Conservation (phyloP, 768 basidiomycete genomes). For the Boletus rufocinnamomeus region DNA sequence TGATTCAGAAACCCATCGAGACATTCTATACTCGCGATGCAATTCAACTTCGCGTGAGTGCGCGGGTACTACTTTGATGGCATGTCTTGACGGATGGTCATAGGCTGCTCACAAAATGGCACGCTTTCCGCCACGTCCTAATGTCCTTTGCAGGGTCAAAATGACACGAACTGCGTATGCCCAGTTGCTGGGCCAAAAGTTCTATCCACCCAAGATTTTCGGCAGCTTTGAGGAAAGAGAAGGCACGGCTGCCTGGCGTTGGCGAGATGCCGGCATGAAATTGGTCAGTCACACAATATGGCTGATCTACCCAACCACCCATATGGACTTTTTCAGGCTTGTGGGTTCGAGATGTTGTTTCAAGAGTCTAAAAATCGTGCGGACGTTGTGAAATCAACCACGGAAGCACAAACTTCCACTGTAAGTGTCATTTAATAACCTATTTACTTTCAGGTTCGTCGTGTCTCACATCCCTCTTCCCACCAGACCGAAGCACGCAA, state of each 20-base stretch:
- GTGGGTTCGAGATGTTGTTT: slow-evolving; percentile 97
- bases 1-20: slow-evolving; percentile 87
- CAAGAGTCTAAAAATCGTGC: slow-evolving; percentile 73
- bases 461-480: background rate
- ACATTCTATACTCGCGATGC: slow-evolving; percentile 96
- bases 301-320: background rate
- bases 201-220: slow-evolving; percentile 89
- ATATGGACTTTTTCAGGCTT: slow-evolving; percentile 54
- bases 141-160: slow-evolving; percentile 59
- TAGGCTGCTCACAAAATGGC: slow-evolving; percentile 89
- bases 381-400: slow-evolving; percentile 37
- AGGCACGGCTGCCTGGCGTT: slow-evolving; percentile 67
- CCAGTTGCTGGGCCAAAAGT: slow-evolving; percentile 87
- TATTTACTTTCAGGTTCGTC: background rate
- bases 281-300: slow-evolving; percentile 52
- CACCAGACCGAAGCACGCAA: slow-evolving; percentile 62
- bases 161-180: slow-evolving; percentile 95
- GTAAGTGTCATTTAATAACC: slow-evolving; percentile 38
- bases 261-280: slow-evolving; percentile 91
- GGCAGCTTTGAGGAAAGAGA: slow-evolving; percentile 68
- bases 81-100: slow-evolving; percentile 7
- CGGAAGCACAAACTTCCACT: slow-evolving; percentile 45
- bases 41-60: slow-evolving; percentile 77
- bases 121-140: slow-evolving; percentile 78
- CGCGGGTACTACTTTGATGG: background rate